Evolutionary conservation across 2,329 filamentous ascomycete species (phyloP).

Genomic region (Neonectria sp.): DNA sequence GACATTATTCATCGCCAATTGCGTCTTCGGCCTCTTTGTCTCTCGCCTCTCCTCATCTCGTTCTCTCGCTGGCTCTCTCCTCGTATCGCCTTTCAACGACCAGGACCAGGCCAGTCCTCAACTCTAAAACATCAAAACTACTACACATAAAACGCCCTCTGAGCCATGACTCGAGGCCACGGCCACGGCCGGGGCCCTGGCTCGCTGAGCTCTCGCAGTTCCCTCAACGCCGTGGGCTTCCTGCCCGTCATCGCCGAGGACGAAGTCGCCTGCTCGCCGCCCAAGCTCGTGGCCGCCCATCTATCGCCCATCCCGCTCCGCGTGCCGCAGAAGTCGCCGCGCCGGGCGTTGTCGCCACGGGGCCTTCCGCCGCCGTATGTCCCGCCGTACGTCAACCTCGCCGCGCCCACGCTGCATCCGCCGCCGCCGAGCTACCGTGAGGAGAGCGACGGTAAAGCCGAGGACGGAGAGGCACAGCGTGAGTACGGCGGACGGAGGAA

Average conservation of each 20-base stretch:
- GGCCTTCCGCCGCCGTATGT: conserved; percentile 46
- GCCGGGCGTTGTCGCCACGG: conserved; percentile 25
- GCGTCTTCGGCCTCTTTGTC: neutral
- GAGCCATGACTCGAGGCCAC: conserved; percentile 38
- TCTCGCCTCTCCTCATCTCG: too few species aligned
- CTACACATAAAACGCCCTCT: neutral
- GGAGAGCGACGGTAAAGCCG: conserved; percentile 31
- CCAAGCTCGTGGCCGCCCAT: conserved; percentile 2
- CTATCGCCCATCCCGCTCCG: neutral
- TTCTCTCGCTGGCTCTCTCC: neutral
- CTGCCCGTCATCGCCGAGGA: conserved; percentile 59
- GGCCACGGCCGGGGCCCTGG: conserved; percentile 31
- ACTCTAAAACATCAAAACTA: neutral
- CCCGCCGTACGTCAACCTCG: conserved; percentile 33
- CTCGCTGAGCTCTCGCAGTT: conserved; percentile 43
- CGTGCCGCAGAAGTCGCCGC: conserved; percentile 10
- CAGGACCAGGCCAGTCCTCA: neutral
- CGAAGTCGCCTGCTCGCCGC: conserved; percentile 39
- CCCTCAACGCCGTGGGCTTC: conserved; percentile 47
- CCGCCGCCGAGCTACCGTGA: conserved; percentile 40
- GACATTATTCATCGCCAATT: neutral
- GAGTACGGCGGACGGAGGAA: conserved; percentile 27
- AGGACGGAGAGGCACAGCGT: conserved; percentile 30
- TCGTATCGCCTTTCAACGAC: neutral
- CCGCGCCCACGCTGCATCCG: conserved; percentile 32